Evolutionary conservation across 2,329 filamentous ascomycete genomes (phyloP).

Genomic region (Alternaria gansuensis): DNA sequence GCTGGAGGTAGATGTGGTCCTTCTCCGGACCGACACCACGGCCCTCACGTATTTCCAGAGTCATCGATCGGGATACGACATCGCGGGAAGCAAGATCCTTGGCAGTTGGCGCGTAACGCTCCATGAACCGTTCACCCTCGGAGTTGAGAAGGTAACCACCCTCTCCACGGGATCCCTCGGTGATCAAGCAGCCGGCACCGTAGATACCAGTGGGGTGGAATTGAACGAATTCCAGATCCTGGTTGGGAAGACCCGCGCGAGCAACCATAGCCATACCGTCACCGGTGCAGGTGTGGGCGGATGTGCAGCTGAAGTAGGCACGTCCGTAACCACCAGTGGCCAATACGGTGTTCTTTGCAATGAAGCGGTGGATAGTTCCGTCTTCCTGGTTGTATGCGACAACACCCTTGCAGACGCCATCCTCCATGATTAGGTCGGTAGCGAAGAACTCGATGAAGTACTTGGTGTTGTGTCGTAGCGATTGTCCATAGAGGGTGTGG

Average conservation of each 20-base stretch:
- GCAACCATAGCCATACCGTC: slow-evolving; percentile 99
- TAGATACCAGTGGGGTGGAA: slow-evolving; percentile 99
- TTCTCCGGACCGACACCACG: slow-evolving; percentile 96
- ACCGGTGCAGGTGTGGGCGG: slow-evolving; percentile 97
- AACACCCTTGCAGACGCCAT: slow-evolving; percentile 94
- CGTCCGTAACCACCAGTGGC: slow-evolving; percentile 98
- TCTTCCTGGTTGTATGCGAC: slow-evolving; percentile 99
- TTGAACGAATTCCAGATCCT: slow-evolving; percentile 99
- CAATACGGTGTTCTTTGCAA: slow-evolving; percentile 94
- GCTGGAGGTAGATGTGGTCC: slow-evolving; percentile 98
- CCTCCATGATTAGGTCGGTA: slow-evolving; percentile 95
- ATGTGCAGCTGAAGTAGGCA: slow-evolving; percentile 98
- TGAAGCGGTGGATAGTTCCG: slow-evolving; percentile 95
- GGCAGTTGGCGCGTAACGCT: slow-evolving; percentile 95
- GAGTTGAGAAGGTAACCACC: slow-evolving; percentile 97
- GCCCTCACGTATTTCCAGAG: slow-evolving; percentile 95
- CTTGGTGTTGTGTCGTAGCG: slow-evolving; percentile 96
- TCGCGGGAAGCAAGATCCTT: slow-evolving; percentile 98
- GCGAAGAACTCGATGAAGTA: slow-evolving; percentile 99
- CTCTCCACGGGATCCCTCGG: slow-evolving; percentile 96
- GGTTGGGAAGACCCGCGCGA: slow-evolving; percentile 95
- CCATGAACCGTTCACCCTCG: slow-evolving; percentile 99
- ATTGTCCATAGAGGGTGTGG: slow-evolving; percentile 98
- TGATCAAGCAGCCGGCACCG: slow-evolving; percentile 93
- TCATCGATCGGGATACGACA: slow-evolving; percentile 97